Evolutionary conservation across 2,329 filamentous ascomycete species (phyloP).

Genomic region (Dactylellina drechsleri): DNA sequence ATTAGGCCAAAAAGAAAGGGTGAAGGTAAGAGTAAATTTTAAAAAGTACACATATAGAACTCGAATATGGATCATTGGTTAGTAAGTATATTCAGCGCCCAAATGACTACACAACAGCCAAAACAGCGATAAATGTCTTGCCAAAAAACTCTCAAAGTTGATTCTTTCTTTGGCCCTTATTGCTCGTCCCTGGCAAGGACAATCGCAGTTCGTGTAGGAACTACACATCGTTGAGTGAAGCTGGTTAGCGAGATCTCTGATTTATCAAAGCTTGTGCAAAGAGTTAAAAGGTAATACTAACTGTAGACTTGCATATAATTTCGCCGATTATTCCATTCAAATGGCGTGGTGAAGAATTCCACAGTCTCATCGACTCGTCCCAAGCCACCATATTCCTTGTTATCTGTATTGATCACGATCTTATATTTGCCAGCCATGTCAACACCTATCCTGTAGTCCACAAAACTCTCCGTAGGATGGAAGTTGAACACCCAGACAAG

Average conservation of each 20-base stretch:
- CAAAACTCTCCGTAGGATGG: conserved; percentile 82
- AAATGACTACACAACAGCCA: too few species aligned
- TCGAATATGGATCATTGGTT: too few species aligned
- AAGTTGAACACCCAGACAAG: conserved; percentile 97
- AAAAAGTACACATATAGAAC: too few species aligned
- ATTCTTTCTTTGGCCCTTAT: too few species aligned
- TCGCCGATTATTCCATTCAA: conserved; percentile 87
- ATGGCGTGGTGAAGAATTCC: conserved; percentile 88
- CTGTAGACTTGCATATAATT: conserved; percentile 92
- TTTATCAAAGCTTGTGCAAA: not conserved
- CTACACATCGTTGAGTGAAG: conserved; percentile 11
- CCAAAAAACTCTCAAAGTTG: too few species aligned
- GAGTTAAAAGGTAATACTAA: conserved; percentile 24
- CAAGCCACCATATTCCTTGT: conserved; percentile 79
- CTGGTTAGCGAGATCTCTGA: not conserved
- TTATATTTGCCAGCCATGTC: conserved; percentile 86
- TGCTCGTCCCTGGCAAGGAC: conserved; percentile 37
- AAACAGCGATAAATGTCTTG: too few species aligned
- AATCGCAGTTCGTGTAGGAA: conserved; percentile 52
- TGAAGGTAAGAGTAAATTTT: too few species aligned
- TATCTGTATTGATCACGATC: conserved; percentile 84
- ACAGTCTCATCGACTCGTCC: conserved; percentile 80
- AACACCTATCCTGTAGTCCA: conserved; percentile 90
- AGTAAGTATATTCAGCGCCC: too few species aligned
- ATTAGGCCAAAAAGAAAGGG: too few species aligned